Evolutionary conservation across 1,284 basidiomycete genomes (phyloP).

Genomic region (Trichosporon ovoides): DNA sequence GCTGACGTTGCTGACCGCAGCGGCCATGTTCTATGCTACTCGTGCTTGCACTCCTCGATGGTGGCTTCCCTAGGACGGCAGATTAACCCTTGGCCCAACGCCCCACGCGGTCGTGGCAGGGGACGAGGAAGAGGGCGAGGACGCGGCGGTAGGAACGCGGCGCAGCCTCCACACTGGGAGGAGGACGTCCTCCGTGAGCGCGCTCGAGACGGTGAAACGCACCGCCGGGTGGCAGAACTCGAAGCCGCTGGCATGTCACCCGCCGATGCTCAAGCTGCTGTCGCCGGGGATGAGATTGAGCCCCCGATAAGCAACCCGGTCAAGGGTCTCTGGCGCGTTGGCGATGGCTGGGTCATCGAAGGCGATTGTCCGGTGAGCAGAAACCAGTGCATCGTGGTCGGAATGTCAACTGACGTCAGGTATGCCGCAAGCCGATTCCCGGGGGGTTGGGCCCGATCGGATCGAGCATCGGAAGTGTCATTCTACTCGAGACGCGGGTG

Average conservation of each 20-base stretch:
- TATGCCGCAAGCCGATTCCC: conserved; percentile 32
- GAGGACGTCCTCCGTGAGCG: conserved; percentile 20
- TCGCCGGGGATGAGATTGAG: conserved; percentile 8
- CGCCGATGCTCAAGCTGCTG: conserved; percentile 20
- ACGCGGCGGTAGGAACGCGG: conserved; percentile 6
- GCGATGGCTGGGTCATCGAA: conserved; percentile 34
- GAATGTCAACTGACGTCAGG: conserved; percentile 18
- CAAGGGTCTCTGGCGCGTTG: conserved; percentile 37
- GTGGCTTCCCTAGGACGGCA: conserved; percentile 36
- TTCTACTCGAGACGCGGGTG: conserved; percentile 21
- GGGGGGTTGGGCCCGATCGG: conserved; percentile 31
- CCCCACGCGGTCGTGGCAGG: conserved; percentile 4
- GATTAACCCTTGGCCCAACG: conserved; percentile 28
- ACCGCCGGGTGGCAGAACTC: not conserved
- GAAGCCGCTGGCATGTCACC: conserved; percentile 2
- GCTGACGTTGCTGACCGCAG: conserved; percentile 19
- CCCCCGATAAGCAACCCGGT: conserved; percentile 25
- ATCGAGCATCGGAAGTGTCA: conserved; percentile 27
- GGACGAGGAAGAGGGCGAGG: conserved; percentile 19
- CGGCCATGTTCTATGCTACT: conserved; percentile 41
- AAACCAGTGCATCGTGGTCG: too few species aligned
- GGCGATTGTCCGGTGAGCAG: conserved; percentile 48
- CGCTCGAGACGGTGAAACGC: conserved; percentile 4
- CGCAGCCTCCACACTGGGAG: conserved; percentile 31
- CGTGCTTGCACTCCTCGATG: conserved; percentile 39